These are phyloP conservation scores for Pseudopithomyces chartarum DNA, from an alignment of 2,329 filamentous ascomycete species.

Conservation along the genomic window DNA sequence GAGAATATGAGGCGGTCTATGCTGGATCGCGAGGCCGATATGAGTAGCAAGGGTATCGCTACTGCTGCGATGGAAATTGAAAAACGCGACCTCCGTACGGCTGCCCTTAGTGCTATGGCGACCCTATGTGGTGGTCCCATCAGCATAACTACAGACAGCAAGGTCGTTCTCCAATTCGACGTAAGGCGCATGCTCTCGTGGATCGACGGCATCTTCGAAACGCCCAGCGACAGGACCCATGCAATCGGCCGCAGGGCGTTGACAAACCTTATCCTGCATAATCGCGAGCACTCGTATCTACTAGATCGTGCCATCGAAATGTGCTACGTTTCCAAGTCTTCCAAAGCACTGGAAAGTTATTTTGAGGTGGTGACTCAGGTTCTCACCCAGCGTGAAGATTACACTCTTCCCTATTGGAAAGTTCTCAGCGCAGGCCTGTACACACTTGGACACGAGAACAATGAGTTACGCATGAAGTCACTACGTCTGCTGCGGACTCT, in stretches of 20 bases:
- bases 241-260: conserved; percentile 85
- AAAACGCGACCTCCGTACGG: conserved; percentile 87
- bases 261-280: conserved; percentile 87
- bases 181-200: conserved; percentile 90
- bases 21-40: conserved; percentile 74
- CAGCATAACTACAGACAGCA: conserved; percentile 85
- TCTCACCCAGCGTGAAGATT: conserved; percentile 79
- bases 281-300: conserved; percentile 82
- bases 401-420: conserved; percentile 87
- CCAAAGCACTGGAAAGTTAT: conserved; percentile 91
- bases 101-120: conserved; percentile 94
- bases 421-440: conserved; percentile 86
- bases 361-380: conserved; percentile 92
- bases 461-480: conserved; percentile 86
- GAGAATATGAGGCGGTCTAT: conserved; percentile 86
- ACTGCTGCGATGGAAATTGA: conserved; percentile 96
- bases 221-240: conserved; percentile 89
- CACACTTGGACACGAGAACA: conserved; percentile 89
- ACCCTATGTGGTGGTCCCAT: conserved; percentile 84
- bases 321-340: conserved; percentile 81
- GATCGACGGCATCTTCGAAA: conserved; percentile 94
- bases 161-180: conserved; percentile 87
- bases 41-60: conserved; percentile 75
- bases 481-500: conserved; percentile 78
- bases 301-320: conserved; percentile 88